Conservation (phyloP, 345 rosid genomes). For the Populus euphratica region DNA sequence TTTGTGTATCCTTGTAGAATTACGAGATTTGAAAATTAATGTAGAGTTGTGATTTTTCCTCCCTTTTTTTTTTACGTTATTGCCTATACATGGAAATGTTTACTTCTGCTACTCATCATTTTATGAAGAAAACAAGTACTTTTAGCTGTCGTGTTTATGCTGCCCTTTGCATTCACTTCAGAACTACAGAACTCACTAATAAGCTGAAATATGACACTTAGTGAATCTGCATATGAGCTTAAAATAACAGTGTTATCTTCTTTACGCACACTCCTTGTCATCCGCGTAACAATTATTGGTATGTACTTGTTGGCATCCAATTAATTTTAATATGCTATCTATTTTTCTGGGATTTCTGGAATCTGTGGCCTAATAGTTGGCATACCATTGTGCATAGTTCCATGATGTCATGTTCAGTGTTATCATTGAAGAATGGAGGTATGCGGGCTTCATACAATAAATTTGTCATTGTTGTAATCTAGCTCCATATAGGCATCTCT, state of each 20-base stretch:
- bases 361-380: background rate
- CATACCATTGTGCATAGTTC: background rate
- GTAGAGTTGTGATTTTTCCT: background rate
- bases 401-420: background rate
- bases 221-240: background rate
- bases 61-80: background rate
- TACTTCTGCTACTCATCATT: background rate
- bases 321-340: background rate
- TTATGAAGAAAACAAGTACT: background rate
- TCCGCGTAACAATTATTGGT: background rate
- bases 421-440: background rate
- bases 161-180: background rate
- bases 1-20: constrained; percentile 21
- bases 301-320: background rate
- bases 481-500: background rate
- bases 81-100: background rate
- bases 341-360: background rate
- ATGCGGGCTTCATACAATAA: background rate
- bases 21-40: background rate
- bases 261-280: background rate
- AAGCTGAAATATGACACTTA: background rate
- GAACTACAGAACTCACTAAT: background rate
- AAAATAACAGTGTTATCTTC: background rate
- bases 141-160: background rate
- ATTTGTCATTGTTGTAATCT: background rate